Evolutionary conservation across 2,329 filamentous ascomycete species (phyloP).

Genomic region (Fusarium nematophilum): DNA sequence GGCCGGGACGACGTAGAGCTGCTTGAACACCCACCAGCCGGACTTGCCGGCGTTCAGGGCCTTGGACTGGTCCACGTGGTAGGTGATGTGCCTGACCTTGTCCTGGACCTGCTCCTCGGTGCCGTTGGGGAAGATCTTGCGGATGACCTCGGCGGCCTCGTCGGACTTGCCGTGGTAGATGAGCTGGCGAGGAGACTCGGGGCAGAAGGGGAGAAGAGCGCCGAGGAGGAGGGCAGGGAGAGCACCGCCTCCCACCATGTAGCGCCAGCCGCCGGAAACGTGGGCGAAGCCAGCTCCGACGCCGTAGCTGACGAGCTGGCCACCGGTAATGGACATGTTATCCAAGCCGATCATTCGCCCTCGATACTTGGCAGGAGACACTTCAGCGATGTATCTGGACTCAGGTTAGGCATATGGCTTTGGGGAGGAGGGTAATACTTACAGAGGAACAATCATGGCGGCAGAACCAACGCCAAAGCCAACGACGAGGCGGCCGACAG

Average conservation of each 20-base stretch:
- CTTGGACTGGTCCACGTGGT: constrained; percentile 53
- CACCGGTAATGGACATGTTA: constrained; percentile 58
- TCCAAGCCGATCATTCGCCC: constrained; percentile 61
- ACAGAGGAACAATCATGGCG: constrained; percentile 56
- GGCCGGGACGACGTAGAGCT: constrained; percentile 56
- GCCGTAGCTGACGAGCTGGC: constrained; percentile 55
- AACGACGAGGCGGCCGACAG: constrained; percentile 54
- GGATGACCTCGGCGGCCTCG: constrained; percentile 52
- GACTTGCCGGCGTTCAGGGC: constrained; percentile 54
- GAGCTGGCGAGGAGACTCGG: constrained; percentile 61
- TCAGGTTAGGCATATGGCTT: no score
- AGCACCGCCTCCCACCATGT: constrained; percentile 61
- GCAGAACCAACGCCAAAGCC: constrained; percentile 62
- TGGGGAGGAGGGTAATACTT: constrained; percentile 1
- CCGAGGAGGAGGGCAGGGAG: constrained; percentile 58
- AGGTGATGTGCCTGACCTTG: constrained; percentile 56
- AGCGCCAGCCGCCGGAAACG: constrained; percentile 59
- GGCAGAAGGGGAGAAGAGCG: constrained; percentile 57
- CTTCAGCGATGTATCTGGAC: constrained; percentile 60
- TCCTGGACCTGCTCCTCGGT: constrained; percentile 56
- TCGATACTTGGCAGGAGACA: constrained; percentile 61
- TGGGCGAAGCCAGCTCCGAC: constrained; percentile 54
- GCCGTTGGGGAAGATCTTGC: constrained; percentile 54
- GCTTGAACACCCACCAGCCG: constrained; percentile 55
- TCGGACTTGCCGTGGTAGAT: constrained; percentile 55